phyloP scores from a whole-genome alignment of 1,284 basidiomycete genomes.

The Tremellales sp. region DNA sequence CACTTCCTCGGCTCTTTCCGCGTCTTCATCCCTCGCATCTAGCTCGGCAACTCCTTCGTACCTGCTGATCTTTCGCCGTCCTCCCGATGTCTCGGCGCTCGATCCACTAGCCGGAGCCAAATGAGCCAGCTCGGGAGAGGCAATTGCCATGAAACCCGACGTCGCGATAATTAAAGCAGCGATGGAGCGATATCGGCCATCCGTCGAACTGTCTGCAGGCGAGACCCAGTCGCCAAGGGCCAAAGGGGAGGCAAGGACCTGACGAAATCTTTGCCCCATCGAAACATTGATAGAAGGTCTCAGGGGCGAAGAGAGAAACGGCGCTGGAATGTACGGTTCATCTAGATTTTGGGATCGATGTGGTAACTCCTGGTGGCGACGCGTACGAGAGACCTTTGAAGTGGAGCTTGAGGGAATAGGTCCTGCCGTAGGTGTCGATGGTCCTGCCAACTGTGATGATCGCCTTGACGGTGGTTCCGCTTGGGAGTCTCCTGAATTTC shows the following conservation, averaged over 20 bases:
- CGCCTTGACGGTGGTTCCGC: not conserved
- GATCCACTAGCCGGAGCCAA: conserved; percentile 27
- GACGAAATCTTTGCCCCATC: conserved; percentile 17
- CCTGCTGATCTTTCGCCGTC: conserved; percentile 23
- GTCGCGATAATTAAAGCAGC: conserved; percentile 31
- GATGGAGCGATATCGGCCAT: conserved; percentile 17
- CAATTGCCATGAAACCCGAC: conserved; percentile 16
- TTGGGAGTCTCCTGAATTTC: not conserved
- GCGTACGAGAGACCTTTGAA: conserved; percentile 11
- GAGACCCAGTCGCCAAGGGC: conserved; percentile 1
- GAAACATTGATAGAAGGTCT: conserved; percentile 16
- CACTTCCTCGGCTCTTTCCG: conserved; percentile 11
- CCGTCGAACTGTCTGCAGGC: not conserved
- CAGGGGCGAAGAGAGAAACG: conserved; percentile 15
- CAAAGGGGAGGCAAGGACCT: conserved; percentile 6
- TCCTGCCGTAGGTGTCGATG: conserved; percentile 1
- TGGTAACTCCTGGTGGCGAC: conserved; percentile 10
- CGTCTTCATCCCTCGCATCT: conserved; percentile 15
- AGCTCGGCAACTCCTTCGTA: conserved; percentile 19
- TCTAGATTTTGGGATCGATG: conserved; percentile 28
- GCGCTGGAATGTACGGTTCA: conserved; percentile 31
- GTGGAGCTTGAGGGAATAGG: too few relatives aligned
- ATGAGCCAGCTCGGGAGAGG: conserved; percentile 23
- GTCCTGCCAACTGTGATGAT: not conserved
- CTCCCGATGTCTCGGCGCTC: conserved; percentile 24